These are phyloP conservation scores for Podospora bellae-mahoneyi DNA, from an alignment of 495 filamentous ascomycete species.

Conservation along the genomic window DNA sequence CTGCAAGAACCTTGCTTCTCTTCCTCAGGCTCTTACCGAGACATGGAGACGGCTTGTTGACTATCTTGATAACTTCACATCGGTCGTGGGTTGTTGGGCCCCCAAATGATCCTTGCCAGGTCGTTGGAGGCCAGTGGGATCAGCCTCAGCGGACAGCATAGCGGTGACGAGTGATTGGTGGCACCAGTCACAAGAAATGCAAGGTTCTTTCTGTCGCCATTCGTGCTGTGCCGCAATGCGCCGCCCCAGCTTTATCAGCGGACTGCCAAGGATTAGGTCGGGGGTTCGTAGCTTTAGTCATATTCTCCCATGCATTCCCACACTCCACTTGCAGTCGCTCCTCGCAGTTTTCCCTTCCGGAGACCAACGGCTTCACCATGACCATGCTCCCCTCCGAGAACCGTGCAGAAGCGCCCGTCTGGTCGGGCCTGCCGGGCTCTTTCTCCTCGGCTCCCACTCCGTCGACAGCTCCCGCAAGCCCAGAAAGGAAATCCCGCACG, in stretches of 20 bases:
- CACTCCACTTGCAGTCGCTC: conserved; percentile 10
- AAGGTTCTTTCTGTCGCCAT: conserved; percentile 21
- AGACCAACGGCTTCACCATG: conserved; percentile 15
- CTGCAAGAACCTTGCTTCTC: not conserved
- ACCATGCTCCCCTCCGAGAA: conserved; percentile 31
- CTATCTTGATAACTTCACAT: too few species aligned
- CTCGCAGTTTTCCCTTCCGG: not conserved
- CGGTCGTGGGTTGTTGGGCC: not conserved
- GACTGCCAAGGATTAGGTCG: conserved; percentile 10
- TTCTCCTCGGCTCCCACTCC: conserved; percentile 6
- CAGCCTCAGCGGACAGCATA: conserved; percentile 1
- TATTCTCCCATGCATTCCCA: conserved; percentile 14
- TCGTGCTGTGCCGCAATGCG: conserved; percentile 16
- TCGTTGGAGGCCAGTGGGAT: not conserved
- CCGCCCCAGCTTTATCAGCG: conserved; percentile 15
- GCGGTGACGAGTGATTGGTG: conserved; percentile 3
- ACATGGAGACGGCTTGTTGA: too few species aligned
- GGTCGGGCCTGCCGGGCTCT: conserved; percentile 19
- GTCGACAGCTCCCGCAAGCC: conserved; percentile 6
- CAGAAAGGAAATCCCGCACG: conserved; percentile 30
- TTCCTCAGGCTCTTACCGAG: too few species aligned
- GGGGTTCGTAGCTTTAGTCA: conserved; percentile 18
- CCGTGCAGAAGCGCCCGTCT: conserved; percentile 32
- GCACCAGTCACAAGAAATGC: conserved; percentile 13
- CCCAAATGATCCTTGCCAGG: not conserved